Evolutionary conservation across 768 basidiomycete species (phyloP).

Genomic region (Ramaria sp.): DNA sequence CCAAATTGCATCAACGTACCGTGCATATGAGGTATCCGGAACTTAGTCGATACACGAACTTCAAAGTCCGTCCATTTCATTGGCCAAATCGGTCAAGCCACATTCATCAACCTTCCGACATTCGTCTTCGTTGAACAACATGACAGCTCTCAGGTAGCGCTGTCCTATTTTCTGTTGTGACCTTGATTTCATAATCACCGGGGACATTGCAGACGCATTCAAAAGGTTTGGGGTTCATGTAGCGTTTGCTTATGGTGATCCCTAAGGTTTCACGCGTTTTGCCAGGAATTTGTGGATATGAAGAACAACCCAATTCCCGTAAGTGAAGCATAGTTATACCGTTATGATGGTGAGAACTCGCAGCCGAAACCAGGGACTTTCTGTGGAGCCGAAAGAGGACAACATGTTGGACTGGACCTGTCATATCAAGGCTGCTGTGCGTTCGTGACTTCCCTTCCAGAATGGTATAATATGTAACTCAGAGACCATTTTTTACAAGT

Average conservation of each 20-base stretch:
- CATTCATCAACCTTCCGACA: neutral
- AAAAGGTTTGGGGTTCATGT: neutral
- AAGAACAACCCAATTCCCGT: conserved; percentile 56
- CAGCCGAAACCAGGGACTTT: conserved; percentile 38
- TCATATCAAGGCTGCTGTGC: conserved; percentile 60
- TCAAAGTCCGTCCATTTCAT: neutral
- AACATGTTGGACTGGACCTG: conserved; percentile 76
- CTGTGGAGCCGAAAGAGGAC: conserved; percentile 53
- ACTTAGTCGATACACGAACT: neutral
- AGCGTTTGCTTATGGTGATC: neutral
- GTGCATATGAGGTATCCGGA: too few relatives aligned
- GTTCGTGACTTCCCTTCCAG: conserved; percentile 17
- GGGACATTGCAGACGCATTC: neutral
- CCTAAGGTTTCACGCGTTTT: neutral
- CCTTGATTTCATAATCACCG: neutral
- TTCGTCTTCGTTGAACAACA: neutral
- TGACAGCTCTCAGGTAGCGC: conserved; percentile 1
- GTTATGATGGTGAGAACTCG: conserved; percentile 8
- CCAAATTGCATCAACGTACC: too few relatives aligned
- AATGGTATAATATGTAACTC: conserved; percentile 2
- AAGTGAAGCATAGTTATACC: conserved; percentile 15
- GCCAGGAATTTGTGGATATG: conserved; percentile 59
- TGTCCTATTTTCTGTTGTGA: neutral
- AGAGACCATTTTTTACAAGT: conserved; percentile 25
- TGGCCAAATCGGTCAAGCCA: neutral